phyloP scores from a whole-genome alignment of 345 rosid species.

The Hevea brasiliensis region DNA sequence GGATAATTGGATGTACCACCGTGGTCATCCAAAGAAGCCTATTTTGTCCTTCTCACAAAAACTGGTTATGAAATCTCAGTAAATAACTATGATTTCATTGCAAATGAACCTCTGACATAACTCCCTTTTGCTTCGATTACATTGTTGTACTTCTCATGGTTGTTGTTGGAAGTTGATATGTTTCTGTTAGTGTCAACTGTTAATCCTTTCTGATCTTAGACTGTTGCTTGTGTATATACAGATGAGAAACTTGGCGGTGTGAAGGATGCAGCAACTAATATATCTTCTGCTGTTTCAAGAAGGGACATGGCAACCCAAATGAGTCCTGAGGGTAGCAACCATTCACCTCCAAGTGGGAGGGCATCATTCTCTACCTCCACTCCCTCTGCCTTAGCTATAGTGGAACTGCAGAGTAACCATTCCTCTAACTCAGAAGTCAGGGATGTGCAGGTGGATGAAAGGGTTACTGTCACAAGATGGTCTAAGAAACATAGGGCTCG shows the following conservation, averaged over 20 bases:
- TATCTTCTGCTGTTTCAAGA: constrained; percentile 66
- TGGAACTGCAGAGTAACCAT: constrained; percentile 48
- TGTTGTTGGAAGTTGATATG: constrained; percentile 3
- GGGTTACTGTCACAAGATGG: constrained; percentile 85
- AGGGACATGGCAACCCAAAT: constrained; percentile 98
- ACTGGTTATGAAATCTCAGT: background rate
- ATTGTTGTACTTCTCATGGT: background rate
- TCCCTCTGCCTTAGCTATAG: constrained; percentile 49
- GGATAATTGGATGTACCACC: background rate
- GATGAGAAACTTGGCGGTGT: constrained; percentile 48
- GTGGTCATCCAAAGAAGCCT: background rate
- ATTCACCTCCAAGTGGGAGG: constrained; percentile 58
- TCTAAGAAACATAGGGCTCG: constrained; percentile 66
- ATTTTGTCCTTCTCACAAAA: background rate
- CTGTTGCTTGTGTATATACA: constrained; percentile 21
- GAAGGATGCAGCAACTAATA: constrained; percentile 63
- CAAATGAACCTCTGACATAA: no score
- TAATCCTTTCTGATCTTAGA: constrained; percentile 18
- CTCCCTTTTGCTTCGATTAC: background rate
- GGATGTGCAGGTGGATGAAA: constrained; percentile 90
- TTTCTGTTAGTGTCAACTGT: background rate
- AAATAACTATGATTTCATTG: no score
- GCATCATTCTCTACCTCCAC: constrained; percentile 53
- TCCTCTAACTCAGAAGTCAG: constrained; percentile 57
- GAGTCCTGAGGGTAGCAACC: constrained; percentile 78